These are phyloP conservation scores for Colletotrichum euphorbiae DNA, from an alignment of 2,329 filamentous ascomycete species.

Conservation along the genomic window DNA sequence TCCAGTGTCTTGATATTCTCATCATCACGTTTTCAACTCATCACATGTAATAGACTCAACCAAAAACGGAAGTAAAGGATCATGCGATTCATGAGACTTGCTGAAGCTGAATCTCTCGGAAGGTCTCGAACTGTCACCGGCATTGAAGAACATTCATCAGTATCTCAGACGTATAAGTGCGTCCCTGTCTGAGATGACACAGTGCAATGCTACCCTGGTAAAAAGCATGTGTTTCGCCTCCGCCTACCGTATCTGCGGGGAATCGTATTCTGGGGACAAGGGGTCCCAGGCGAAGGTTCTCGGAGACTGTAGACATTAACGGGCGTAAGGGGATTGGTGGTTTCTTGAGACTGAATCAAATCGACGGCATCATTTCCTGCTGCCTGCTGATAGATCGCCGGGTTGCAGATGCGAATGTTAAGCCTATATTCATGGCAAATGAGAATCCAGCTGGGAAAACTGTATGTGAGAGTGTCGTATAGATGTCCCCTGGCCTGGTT, in stretches of 20 bases:
- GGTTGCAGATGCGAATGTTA: neutral
- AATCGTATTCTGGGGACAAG: neutral
- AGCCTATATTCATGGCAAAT: neutral
- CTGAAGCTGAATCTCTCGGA: neutral
- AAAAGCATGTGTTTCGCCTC: slow-evolving; percentile 20
- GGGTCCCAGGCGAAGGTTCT: neutral
- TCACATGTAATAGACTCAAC: too few species aligned
- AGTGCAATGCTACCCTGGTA: neutral
- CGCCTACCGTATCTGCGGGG: slow-evolving; percentile 13
- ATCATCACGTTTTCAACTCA: too few species aligned
- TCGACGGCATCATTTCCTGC: neutral
- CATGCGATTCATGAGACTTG: neutral
- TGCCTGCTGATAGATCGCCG: neutral
- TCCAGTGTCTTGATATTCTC: too few species aligned
- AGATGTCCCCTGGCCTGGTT: too few species aligned
- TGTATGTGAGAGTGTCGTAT: neutral
- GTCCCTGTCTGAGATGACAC: too few species aligned
- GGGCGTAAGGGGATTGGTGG: neutral
- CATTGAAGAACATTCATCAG: too few species aligned
- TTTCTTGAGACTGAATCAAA: neutral
- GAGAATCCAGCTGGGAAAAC: neutral
- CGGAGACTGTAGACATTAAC: neutral
- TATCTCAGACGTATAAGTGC: too few species aligned
- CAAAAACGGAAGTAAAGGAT: too few species aligned
- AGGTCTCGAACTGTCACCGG: neutral